Percentiles rank a stretch among this genome's conserved stretches.
Evolutionary conservation across 768 basidiomycete species (phyloP).

Genomic region (Leccinellum rugosiceps): DNA sequence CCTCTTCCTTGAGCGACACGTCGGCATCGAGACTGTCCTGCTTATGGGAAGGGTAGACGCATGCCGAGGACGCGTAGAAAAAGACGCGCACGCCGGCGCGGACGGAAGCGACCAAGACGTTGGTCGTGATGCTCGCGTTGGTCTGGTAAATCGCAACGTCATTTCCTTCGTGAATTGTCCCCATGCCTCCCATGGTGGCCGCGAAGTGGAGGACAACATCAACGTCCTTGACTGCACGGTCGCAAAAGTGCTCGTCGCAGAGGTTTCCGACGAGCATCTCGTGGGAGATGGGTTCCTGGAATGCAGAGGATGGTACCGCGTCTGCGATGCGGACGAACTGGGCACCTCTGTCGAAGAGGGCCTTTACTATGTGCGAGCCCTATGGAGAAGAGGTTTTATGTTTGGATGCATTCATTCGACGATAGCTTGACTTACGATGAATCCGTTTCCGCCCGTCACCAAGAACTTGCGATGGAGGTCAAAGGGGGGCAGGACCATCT

Average conservation of each 20-base stretch:
- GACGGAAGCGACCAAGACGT: constrained; percentile 41
- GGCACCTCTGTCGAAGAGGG: constrained; percentile 32
- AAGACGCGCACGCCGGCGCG: constrained; percentile 40
- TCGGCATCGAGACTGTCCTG: constrained; percentile 35
- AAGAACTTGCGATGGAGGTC: constrained; percentile 26
- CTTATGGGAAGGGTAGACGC: constrained; percentile 49
- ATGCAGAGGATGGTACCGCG: constrained; percentile 25
- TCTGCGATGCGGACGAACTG: constrained; percentile 45
- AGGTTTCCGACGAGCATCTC: constrained; percentile 46
- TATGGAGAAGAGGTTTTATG: constrained; percentile 14
- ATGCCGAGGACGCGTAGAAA: constrained; percentile 57
- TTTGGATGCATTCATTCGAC: not conserved
- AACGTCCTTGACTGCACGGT: constrained; percentile 37
- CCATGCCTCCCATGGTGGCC: constrained; percentile 66
- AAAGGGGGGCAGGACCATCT: not conserved
- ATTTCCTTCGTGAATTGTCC: constrained; percentile 51
- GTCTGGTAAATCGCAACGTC: constrained; percentile 46
- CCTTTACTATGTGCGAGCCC: constrained; percentile 51
- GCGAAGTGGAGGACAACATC: constrained; percentile 53
- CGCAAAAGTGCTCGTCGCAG: constrained; percentile 40
- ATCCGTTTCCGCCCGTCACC: constrained; percentile 51
- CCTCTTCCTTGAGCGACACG: constrained; percentile 44
- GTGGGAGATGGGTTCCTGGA: constrained; percentile 23
- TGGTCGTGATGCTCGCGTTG: constrained; percentile 50
- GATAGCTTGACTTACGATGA: constrained; percentile 40